phyloP scores from a whole-genome alignment of 1,284 basidiomycete genomes.

The Mycena sp. region DNA sequence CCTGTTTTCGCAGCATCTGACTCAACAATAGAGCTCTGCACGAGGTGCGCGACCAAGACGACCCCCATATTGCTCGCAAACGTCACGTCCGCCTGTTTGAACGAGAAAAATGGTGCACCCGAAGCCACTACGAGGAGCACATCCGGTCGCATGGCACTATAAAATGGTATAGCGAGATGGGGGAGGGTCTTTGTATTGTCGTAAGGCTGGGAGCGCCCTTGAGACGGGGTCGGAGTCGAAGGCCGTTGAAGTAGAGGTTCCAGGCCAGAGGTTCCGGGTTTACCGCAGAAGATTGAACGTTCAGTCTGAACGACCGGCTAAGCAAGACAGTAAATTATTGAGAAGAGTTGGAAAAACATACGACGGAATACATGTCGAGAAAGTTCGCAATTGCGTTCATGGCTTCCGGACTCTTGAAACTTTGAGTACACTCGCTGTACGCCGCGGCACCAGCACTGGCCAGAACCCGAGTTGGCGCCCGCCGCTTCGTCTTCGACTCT shows the following conservation, averaged over 20 bases:
- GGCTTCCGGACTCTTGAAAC: conserved; percentile 9
- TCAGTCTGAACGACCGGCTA: not conserved
- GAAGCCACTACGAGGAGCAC: conserved; percentile 21
- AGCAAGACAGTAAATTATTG: not conserved
- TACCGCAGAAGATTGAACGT: conserved; percentile 5
- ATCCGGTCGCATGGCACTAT: conserved; percentile 9
- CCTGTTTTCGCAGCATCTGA: conserved; percentile 24
- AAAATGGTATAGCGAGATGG: conserved; percentile 22
- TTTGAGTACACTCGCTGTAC: not conserved
- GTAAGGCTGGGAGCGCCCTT: not conserved
- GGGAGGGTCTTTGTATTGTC: not conserved
- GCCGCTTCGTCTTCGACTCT: not conserved
- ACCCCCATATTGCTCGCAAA: conserved; percentile 19
- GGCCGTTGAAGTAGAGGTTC: not conserved
- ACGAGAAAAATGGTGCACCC: conserved; percentile 7
- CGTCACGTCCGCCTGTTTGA: conserved; percentile 12
- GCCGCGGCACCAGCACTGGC: not conserved
- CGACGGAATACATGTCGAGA: conserved; percentile 9
- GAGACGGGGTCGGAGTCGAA: not conserved
- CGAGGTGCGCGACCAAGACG: conserved; percentile 11
- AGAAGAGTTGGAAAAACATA: not conserved
- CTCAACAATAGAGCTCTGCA: conserved; percentile 17
- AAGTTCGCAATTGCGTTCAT: conserved; percentile 7
- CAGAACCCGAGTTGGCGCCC: not conserved
- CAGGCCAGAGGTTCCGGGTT: not conserved